Conservation (phyloP, 306 rosid genomes). For the Quercus robur region DNA sequence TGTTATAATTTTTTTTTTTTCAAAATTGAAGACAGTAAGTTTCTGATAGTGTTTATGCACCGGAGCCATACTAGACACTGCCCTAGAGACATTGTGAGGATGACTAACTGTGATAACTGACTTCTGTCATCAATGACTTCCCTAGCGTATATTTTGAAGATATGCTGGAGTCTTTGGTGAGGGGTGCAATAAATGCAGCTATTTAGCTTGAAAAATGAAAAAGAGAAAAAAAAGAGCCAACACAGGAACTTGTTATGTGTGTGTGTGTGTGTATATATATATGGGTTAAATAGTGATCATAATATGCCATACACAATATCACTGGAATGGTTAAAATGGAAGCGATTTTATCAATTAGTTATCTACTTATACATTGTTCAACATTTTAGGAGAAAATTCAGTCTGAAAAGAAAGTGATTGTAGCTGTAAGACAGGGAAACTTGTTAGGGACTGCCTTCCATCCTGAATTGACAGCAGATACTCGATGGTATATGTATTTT, state of each 20-base stretch:
- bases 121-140: too few species aligned
- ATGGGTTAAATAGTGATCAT: not conserved
- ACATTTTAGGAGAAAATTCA: conserved; percentile 52
- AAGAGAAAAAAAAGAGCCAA: not conserved
- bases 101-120: too few species aligned
- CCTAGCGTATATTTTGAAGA: too few species aligned
- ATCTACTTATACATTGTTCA: conserved; percentile 18
- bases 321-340: not conserved
- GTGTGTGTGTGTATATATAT: fast-evolving
- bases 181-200: too few species aligned
- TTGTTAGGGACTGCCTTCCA: conserved; percentile 90
- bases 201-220: not conserved
- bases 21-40: too few species aligned
- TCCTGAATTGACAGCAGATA: conserved; percentile 95
- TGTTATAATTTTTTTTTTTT: too few species aligned
- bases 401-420: conserved; percentile 63
- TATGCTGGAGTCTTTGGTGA: too few species aligned
- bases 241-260: not conserved
- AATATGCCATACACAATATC: not conserved
- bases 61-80: too few species aligned
- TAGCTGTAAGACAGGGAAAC: conserved; percentile 89
- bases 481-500: conserved; percentile 60
- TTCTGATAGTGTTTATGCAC: too few species aligned
- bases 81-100: too few species aligned
- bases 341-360: not conserved